Evolutionary conservation across 306 rosid genomes (phyloP).

Genomic region (Glycyrrhiza uralensis): DNA sequence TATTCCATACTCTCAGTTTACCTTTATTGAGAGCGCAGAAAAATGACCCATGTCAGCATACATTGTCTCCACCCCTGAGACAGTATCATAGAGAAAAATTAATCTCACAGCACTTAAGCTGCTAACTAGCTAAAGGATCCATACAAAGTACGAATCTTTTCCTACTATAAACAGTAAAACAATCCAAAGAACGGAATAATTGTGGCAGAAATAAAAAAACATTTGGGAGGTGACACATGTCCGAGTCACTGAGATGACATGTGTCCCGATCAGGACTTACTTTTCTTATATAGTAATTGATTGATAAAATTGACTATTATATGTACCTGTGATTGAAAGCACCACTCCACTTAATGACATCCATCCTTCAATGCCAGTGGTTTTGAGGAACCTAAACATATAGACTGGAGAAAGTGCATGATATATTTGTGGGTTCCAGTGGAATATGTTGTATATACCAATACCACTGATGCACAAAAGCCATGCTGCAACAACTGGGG

Average conservation of each 20-base stretch:
- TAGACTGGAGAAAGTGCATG: conserved; percentile 74
- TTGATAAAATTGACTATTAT: conserved; percentile 27
- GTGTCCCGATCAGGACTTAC: no score
- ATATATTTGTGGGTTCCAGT: conserved; percentile 56
- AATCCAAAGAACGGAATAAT: no score
- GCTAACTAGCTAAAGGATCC: no score
- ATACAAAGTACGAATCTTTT: no score
- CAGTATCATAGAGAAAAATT: conserved; percentile 28
- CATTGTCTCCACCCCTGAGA: conserved; percentile 89
- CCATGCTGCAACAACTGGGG: conserved; percentile 74
- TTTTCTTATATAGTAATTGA: no score
- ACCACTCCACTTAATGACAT: conserved; percentile 66
- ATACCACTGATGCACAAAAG: conserved; percentile 60
- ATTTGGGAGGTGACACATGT: no score
- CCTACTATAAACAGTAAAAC: no score
- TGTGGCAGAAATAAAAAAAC: no score
- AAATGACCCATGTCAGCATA: conserved; percentile 86
- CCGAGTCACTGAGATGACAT: no score
- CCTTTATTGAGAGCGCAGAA: conserved; percentile 81
- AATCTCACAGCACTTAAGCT: conserved; percentile 23
- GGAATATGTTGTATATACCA: conserved; percentile 67
- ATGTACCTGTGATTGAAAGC: conserved; percentile 69
- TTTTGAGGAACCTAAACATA: conserved; percentile 57
- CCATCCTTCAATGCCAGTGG: conserved; percentile 69
- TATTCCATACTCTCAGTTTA: conserved; percentile 14